phyloP scores from a whole-genome alignment of 371 early-diverging fungal species.

The Umbelopsis sp. region DNA sequence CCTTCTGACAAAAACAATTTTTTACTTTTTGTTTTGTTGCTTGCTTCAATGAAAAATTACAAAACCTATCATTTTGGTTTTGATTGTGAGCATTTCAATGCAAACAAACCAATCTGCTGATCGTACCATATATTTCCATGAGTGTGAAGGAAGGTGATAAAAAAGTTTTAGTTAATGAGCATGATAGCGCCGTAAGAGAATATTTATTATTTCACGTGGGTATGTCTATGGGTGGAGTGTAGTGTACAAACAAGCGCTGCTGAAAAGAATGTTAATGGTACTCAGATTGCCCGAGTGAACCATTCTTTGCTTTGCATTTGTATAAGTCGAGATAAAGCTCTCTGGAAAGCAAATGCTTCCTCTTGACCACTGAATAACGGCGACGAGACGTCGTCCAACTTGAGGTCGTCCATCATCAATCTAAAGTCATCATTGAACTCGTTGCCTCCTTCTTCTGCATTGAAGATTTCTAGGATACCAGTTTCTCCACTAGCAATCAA shows the following conservation, averaged over 20 bases:
- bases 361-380: slow-evolving; percentile 87
- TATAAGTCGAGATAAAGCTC: slow-evolving; percentile 85
- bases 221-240: neutral
- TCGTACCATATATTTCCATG: neutral
- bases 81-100: neutral
- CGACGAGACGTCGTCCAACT: slow-evolving; percentile 50
- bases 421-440: slow-evolving; percentile 43
- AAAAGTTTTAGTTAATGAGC: neutral
- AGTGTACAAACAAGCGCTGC: neutral
- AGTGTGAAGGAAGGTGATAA: neutral
- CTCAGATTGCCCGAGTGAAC: slow-evolving; percentile 23
- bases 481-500: slow-evolving; percentile 77
- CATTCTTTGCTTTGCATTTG: slow-evolving; percentile 86
- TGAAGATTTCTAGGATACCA: slow-evolving; percentile 69
- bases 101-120: slow-evolving; percentile 7
- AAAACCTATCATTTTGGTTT: neutral
- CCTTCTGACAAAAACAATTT: slow-evolving; percentile 8
- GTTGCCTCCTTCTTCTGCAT: slow-evolving; percentile 50
- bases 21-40: neutral
- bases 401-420: slow-evolving; percentile 41
- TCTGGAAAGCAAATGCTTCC: slow-evolving; percentile 95
- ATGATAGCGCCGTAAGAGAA: neutral
- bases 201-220: slow-evolving; percentile 16
- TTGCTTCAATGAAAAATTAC: neutral
- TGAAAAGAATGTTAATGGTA: too few species aligned